Percentiles rank a stretch among this genome's conserved stretches.
Evolutionary conservation across 2,329 filamentous ascomycete genomes (phyloP).

Genomic region (Aphanoascus verrucosus): DNA sequence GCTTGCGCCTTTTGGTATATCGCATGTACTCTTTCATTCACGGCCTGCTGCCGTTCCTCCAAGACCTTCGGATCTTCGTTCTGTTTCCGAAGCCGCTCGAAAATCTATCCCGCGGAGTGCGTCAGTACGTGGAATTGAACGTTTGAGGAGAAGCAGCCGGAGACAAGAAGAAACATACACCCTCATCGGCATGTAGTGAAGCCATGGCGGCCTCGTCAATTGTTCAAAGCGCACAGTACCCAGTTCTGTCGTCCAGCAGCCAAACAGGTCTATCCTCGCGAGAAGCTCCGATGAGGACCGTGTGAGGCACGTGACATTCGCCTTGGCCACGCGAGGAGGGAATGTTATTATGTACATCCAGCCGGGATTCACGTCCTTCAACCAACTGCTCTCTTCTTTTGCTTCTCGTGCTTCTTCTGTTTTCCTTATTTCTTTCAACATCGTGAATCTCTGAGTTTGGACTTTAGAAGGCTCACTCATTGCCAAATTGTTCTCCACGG

Average conservation of each 20-base stretch:
- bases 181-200: conserved; percentile 34
- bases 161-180: conserved; percentile 24
- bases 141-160: background rate
- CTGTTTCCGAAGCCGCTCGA: conserved; percentile 46
- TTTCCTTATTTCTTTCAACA: background rate
- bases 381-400: background rate
- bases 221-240: conserved; percentile 13
- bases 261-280: background rate
- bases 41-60: conserved; percentile 49
- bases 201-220: conserved; percentile 35
- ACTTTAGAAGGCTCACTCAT: background rate
- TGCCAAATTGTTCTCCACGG: background rate
- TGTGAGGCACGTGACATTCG: background rate
- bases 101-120: conserved; percentile 37
- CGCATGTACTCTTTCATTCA: conserved; percentile 48
- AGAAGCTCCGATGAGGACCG: background rate
- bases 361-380: background rate
- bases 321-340: background rate
- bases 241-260: background rate
- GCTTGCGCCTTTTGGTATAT: conserved; percentile 54
- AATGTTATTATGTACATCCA: background rate
- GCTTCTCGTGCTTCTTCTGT: background rate
- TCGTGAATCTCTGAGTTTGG: background rate
- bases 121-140: conserved; percentile 8
- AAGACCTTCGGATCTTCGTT: conserved; percentile 49